Base-by-base conservation (phyloP, 2,329 filamentous ascomycete species). In the Rutstroemia sp. region DNA sequence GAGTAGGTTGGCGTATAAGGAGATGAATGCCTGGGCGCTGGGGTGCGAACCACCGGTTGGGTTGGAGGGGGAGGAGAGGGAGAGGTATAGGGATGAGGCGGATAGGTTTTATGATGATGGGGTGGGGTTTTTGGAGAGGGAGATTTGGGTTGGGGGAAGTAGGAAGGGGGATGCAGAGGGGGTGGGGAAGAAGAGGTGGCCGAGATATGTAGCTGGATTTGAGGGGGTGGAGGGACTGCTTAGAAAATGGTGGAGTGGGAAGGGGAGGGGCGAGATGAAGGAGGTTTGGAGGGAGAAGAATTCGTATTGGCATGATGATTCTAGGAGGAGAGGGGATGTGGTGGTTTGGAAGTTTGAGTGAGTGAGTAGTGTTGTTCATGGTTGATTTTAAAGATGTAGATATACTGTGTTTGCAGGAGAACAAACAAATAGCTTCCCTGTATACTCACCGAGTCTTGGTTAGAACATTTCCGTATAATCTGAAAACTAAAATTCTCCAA, bases 11-110 rank as follows among this genome's bases (percentile, higher is more conserved):
- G 77, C 95, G 59, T 82, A 94, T 67, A 82, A 89, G 0, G 74
- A 76, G 30, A 83, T 96, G 53, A 74, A 82, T 57, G 91, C 90
- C 4, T 92, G 92, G 77, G 92, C 92, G 0, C 76, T 97, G 16
- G 87, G 88, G 5, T 99, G 94, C 71, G 92, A 96, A 64, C 94
- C 94, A 1, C 94, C 94, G 0, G 73, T 99, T 12, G 74, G 86
- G 64, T 81, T 82, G 0, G 75, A 78, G 25, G 76, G 80, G 0
- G 70, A 72, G 5, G 80, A 88, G 68, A 83, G 92, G 44, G 75
- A 73, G 1, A 67, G 68, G 2, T 99, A 99, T 71, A 75, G 87
- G 16, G 92, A 96, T 69, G 92, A 99, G 75, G 92, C 91, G 7
- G 92, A 96, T 69, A 79, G 86, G 46, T 99, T 99, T 75, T 97